Conservation (phyloP, 1,284 basidiomycete species). For the Ustilago trichophora region DNA sequence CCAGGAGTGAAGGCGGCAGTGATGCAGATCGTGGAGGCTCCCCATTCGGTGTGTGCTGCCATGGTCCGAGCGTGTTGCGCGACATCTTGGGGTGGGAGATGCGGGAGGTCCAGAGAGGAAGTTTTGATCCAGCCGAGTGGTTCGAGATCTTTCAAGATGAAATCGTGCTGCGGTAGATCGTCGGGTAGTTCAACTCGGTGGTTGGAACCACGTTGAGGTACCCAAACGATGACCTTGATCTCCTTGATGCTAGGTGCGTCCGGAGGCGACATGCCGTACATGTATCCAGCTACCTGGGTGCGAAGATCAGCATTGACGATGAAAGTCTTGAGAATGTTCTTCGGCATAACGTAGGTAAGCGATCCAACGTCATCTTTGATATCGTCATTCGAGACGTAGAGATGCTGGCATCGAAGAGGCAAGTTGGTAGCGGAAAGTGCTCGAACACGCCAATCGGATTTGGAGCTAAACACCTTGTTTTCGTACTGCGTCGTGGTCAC, state of each 20-base stretch:
- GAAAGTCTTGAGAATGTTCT: constrained; percentile 95
- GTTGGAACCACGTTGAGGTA: constrained; percentile 95
- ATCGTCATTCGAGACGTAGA: constrained; percentile 98
- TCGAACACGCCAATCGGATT: constrained; percentile 98
- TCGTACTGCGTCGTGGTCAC: constrained; percentile 98
- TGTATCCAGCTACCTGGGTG: constrained; percentile 91
- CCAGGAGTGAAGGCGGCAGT: constrained; percentile 97
- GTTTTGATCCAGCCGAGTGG: constrained; percentile 99
- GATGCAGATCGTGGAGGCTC: constrained; percentile 90
- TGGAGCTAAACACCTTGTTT: constrained; percentile 95
- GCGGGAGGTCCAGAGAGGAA: constrained; percentile 72
- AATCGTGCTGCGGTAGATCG: constrained; percentile 89
- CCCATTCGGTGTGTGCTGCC: constrained; percentile 94
- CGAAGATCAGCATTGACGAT: constrained; percentile 92
- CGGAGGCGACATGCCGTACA: constrained; percentile 90
- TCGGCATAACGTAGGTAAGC: constrained; percentile 94
- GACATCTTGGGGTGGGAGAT: constrained; percentile 89
- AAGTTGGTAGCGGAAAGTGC: constrained; percentile 96
- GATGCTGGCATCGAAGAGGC: constrained; percentile 93
- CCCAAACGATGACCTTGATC: constrained; percentile 94
- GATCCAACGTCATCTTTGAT: constrained; percentile 96
- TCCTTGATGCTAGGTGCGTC: constrained; percentile 99
- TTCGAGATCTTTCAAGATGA: constrained; percentile 90
- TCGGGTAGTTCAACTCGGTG: constrained; percentile 87
- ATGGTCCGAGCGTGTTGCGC: constrained; percentile 94